phyloP scores from a whole-genome alignment of 805 yeast species.

The Lipomyces lipofer region DNA sequence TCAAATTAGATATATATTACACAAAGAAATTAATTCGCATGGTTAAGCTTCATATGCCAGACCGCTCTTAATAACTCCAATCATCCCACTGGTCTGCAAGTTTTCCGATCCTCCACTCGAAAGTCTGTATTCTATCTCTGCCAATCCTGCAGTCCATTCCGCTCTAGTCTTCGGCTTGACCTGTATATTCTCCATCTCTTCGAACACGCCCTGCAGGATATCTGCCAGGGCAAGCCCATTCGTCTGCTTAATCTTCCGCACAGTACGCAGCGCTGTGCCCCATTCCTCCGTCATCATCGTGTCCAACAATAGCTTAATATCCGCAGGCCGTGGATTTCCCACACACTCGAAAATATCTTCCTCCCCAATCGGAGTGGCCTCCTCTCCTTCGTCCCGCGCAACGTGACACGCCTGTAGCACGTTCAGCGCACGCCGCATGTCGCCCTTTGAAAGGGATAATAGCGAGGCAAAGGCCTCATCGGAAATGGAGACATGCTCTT shows the following conservation, averaged over 20 bases:
- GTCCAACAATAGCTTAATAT: conserved; percentile 71
- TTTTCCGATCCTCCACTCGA: conserved; percentile 91
- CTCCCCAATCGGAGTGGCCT: conserved; percentile 57
- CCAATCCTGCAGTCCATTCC: conserved; percentile 64
- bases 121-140: conserved; percentile 88
- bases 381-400: conserved; percentile 44
- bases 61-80: conserved; percentile 78
- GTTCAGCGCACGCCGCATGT: conserved; percentile 92
- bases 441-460: conserved; percentile 79
- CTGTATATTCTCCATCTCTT: conserved; percentile 67
- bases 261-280: conserved; percentile 69
- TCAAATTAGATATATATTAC: too few relatives aligned
- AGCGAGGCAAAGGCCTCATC: conserved; percentile 65
- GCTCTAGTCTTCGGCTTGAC: conserved; percentile 63
- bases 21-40: too few relatives aligned
- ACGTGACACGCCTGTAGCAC: conserved; percentile 93
- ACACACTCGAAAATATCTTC: conserved; percentile 89
- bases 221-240: conserved; percentile 93
- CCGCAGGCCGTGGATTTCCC: conserved; percentile 92
- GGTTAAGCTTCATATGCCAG: conserved; percentile 55
- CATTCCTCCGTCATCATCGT: conserved; percentile 85
- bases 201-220: conserved; percentile 72
- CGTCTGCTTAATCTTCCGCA: conserved; percentile 61
- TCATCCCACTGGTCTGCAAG: conserved; percentile 84
- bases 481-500: conserved; percentile 62